Percentiles rank a stretch among this genome's conserved stretches.
These are phyloP conservation scores for Pyracantha coccinea DNA, from an alignment of 331 rosid genomes.

Conservation along the genomic window DNA sequence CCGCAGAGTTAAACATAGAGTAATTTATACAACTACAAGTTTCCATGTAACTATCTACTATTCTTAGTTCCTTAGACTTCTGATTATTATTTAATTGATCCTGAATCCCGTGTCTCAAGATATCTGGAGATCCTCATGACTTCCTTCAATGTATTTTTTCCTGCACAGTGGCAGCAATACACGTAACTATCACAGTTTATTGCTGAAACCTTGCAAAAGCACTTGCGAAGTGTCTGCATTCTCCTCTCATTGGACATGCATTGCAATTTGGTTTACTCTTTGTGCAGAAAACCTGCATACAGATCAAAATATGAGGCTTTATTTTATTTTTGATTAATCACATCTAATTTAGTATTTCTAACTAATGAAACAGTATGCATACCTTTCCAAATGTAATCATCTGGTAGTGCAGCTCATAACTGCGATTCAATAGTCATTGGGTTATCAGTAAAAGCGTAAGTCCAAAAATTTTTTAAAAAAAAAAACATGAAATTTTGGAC, in stretches of 20 bases:
- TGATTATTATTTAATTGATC: conserved; percentile 6
- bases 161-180: neutral
- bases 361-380: conserved; percentile 9
- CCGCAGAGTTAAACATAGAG: neutral
- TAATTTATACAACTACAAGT: neutral
- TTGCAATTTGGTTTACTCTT: conserved; percentile 90
- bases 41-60: conserved; percentile 4
- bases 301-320: conserved; percentile 12
- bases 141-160: neutral
- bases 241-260: conserved; percentile 99
- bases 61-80: conserved; percentile 1
- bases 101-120: neutral
- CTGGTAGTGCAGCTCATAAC: conserved; percentile 96
- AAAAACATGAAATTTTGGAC: neutral
- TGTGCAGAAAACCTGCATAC: conserved; percentile 88
- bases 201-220: conserved; percentile 90
- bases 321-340: conserved; percentile 4
- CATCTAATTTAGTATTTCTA: neutral
- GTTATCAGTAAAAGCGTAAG: conserved; percentile 24
- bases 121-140: neutral
- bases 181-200: conserved; percentile 7
- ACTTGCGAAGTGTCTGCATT: conserved; percentile 97
- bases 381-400: conserved; percentile 99
- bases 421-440: conserved; percentile 26
- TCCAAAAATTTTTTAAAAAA: neutral